Conservation (phyloP, 192 early-diverging fungal species). For the Irineochytrium annulatum region DNA sequence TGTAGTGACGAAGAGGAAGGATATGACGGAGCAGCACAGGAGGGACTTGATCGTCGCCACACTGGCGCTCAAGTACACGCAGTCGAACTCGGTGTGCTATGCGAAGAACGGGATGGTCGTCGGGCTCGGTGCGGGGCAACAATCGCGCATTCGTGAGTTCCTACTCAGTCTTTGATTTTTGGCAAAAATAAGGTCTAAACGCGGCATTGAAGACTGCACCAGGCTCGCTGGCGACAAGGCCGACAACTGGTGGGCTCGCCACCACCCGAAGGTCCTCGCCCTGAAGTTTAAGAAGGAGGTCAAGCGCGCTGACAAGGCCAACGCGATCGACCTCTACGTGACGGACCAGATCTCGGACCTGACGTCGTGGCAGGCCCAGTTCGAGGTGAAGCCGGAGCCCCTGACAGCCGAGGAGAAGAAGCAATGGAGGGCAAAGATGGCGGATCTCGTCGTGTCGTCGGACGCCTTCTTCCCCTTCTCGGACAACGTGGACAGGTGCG, state of each 20-base stretch:
- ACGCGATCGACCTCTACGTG: conserved; percentile 95
- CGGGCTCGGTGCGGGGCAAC: conserved; percentile 96
- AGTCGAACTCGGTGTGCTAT: conserved; percentile 98
- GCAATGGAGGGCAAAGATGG: conserved; percentile 65
- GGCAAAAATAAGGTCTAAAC: conserved; percentile 1
- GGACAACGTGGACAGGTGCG: conserved; percentile 88
- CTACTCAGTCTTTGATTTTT: background rate
- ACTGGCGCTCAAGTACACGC: conserved; percentile 98
- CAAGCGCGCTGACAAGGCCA: conserved; percentile 94
- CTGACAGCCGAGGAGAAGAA: conserved; percentile 77
- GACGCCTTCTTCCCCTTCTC: conserved; percentile 99
- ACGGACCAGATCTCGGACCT: conserved; percentile 84
- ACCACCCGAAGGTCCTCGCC: conserved; percentile 89
- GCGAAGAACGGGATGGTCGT: conserved; percentile 97
- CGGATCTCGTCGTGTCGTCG: conserved; percentile 79
- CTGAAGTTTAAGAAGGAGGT: conserved; percentile 80
- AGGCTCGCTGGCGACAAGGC: conserved; percentile 99
- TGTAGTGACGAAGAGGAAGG: conserved; percentile 68
- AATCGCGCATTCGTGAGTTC: conserved; percentile 82
- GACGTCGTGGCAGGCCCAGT: conserved; percentile 73
- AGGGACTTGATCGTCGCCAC: conserved; percentile 94
- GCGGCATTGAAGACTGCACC: conserved; percentile 51
- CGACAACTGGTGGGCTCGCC: conserved; percentile 97
- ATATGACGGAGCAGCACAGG: conserved; percentile 60
- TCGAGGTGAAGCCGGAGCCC: conserved; percentile 58